A percentile compares a stretch with the other conserved stretches of the same genome.
phyloP scores from a whole-genome alignment of 306 rosid species.

The Medicago lupulina region DNA sequence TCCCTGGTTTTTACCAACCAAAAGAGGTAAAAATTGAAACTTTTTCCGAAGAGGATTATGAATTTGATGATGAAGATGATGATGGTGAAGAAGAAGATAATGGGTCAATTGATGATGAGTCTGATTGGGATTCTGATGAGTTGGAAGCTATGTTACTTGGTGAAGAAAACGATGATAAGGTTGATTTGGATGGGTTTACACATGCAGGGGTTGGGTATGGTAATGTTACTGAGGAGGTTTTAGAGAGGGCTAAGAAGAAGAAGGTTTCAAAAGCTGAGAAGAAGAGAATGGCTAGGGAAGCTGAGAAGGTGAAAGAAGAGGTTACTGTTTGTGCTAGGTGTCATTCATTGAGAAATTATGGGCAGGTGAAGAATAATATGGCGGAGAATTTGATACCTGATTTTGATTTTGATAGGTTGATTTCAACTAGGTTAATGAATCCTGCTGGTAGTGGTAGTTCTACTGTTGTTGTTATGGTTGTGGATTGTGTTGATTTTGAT shows the following conservation, averaged over 20 bases:
- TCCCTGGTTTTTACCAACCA: conserved; percentile 75
- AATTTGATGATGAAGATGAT: conserved; percentile 30
- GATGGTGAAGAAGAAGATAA: conserved; percentile 47
- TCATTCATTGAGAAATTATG: conserved; percentile 90
- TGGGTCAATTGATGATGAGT: conserved; percentile 51
- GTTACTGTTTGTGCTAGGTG: conserved; percentile 91
- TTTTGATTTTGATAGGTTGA: conserved; percentile 88
- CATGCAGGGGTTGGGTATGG: conserved; percentile 90
- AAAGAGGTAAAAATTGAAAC: conserved; percentile 49
- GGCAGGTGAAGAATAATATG: conserved; percentile 80
- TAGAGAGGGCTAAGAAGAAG: conserved; percentile 71
- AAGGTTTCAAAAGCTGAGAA: conserved; percentile 78
- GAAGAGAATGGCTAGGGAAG: conserved; percentile 79
- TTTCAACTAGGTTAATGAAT: conserved; percentile 74
- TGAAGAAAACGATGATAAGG: conserved; percentile 55
- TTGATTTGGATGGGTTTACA: conserved; percentile 71
- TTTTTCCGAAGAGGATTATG: conserved; percentile 46
- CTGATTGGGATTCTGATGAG: conserved; percentile 83
- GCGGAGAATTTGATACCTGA: conserved; percentile 93
- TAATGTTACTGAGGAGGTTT: conserved; percentile 67
- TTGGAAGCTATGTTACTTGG: conserved; percentile 67
- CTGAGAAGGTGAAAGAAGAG: conserved; percentile 79
- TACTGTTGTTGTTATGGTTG: conserved; percentile 85
- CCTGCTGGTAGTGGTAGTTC: conserved; percentile 68
- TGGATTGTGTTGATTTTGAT: conserved; percentile 95